Evolutionary conservation across 306 rosid species (phyloP).

Genomic region (Lagenaria siceraria): DNA sequence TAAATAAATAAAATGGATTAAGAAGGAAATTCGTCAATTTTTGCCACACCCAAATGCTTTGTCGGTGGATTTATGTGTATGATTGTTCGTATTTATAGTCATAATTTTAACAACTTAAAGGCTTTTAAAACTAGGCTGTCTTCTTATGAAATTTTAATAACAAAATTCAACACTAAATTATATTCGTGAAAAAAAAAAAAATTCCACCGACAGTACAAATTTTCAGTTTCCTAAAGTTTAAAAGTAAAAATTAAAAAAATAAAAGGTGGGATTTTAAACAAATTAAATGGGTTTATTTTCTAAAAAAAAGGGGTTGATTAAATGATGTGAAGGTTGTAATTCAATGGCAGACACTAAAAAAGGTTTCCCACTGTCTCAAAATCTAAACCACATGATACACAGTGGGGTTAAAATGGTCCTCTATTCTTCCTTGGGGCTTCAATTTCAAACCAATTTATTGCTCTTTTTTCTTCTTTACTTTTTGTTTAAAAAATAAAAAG

Average conservation of each 20-base stretch:
- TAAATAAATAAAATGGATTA: not conserved
- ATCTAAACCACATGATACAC: not conserved
- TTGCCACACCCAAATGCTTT: not conserved
- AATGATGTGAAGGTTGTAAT: not conserved
- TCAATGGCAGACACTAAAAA: not conserved
- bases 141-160: not conserved
- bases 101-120: not conserved
- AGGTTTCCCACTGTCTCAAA: not conserved
- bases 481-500: not conserved
- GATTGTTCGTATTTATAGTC: not conserved
- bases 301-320: not conserved
- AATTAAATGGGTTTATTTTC: not conserved
- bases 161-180: not conserved
- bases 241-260: not conserved
- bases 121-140: not conserved
- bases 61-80: not conserved
- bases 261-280: not conserved
- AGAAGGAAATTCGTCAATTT: not conserved
- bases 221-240: not conserved
- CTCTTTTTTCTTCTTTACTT: not conserved
- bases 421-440: no score
- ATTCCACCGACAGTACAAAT: not conserved
- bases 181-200: not conserved
- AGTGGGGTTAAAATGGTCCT: conserved; percentile 3
- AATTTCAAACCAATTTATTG: not conserved